Conservation (phyloP, 176 grass and related monocot species). For the Aegilops speltoides region DNA sequence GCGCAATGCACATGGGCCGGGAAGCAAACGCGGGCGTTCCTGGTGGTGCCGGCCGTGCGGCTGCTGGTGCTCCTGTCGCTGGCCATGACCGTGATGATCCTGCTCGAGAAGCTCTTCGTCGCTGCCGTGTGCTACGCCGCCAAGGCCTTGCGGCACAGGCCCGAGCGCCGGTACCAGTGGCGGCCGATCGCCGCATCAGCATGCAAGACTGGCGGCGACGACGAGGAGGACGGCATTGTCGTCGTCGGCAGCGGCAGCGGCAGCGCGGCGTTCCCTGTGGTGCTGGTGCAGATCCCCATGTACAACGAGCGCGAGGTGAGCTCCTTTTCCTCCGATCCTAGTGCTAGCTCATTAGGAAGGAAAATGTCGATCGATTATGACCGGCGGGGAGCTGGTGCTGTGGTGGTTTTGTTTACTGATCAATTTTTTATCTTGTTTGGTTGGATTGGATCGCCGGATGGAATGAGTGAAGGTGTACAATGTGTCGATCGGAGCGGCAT, state of each 20-base stretch:
- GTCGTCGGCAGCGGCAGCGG: not conserved
- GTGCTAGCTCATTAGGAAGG: no score
- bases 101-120: constrained; percentile 72
- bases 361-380: no score
- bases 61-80: constrained; percentile 40
- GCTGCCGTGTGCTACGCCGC: constrained; percentile 36
- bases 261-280: constrained; percentile 47
- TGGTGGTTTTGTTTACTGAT: not conserved
- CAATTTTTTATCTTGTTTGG: no score
- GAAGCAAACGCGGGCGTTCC: constrained; percentile 22
- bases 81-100: constrained; percentile 68
- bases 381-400: no score
- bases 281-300: constrained; percentile 98
- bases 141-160: constrained; percentile 32
- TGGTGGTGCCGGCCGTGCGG: constrained; percentile 53
- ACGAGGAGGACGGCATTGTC: constrained; percentile 19
- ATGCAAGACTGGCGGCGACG: not conserved
- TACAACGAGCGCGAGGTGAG: constrained; percentile 49
- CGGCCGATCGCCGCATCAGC: constrained; percentile 20
- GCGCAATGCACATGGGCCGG: constrained; percentile 33
- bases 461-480: constrained; percentile 72
- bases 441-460: not conserved
- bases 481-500: constrained; percentile 88
- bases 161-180: constrained; percentile 67
- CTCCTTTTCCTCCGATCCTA: constrained; percentile 4